phyloP scores from a whole-genome alignment of 163 green algal genomes.

The Scenedesmus sp. region DNA sequence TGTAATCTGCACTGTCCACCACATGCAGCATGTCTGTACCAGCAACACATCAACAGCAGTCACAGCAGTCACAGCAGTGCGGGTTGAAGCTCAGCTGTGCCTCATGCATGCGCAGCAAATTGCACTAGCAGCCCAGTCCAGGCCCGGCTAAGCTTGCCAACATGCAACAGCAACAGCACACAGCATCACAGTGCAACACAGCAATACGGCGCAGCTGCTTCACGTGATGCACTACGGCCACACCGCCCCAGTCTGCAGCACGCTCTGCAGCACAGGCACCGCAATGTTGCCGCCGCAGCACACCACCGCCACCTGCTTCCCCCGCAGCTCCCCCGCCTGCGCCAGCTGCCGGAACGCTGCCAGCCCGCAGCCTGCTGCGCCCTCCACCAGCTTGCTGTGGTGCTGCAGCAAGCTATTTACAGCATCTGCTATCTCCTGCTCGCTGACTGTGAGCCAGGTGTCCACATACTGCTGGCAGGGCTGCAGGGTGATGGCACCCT shows the following conservation, averaged over 20 bases:
- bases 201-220: too few relatives aligned
- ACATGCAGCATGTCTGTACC: too few relatives aligned
- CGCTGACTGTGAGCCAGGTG: slow-evolving; percentile 71
- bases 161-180: too few relatives aligned
- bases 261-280: neutral
- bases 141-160: too few relatives aligned
- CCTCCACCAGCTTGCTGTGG: slow-evolving; percentile 73
- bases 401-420: slow-evolving; percentile 64
- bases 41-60: too few relatives aligned
- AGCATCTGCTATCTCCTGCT: slow-evolving; percentile 77
- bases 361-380: slow-evolving; percentile 69
- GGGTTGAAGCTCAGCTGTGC: too few relatives aligned
- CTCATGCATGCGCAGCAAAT: too few relatives aligned
- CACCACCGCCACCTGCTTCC: slow-evolving; percentile 65
- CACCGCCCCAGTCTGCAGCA: slow-evolving; percentile 1
- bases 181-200: too few relatives aligned
- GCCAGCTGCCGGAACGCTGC: slow-evolving; percentile 61
- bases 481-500: slow-evolving; percentile 66
- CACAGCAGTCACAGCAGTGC: too few relatives aligned
- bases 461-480: slow-evolving; percentile 73
- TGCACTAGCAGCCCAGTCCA: too few relatives aligned
- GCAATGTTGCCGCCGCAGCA: slow-evolving; percentile 76
- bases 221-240: slow-evolving; percentile 9
- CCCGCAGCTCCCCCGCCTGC: slow-evolving; percentile 13
- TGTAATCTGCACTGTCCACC: too few relatives aligned